Evolutionary conservation across 164 flowering plant species (phyloP), one percentile per base, ranked within the genome.

Genomic region (Taxillus chinensis): DNA sequence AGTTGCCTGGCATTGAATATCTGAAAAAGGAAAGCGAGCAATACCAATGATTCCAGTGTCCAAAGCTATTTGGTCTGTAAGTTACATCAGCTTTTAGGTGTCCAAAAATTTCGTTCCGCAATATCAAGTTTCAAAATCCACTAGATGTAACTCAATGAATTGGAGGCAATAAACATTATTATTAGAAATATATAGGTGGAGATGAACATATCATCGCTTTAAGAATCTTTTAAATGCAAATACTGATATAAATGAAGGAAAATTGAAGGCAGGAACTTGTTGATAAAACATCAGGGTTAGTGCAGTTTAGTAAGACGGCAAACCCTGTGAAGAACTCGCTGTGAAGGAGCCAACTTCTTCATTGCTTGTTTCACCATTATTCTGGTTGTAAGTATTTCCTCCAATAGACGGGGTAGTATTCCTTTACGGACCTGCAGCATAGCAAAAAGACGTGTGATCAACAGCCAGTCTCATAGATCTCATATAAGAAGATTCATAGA

Each of bases 1-100:
- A 95, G 95, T 73, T 95, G 97, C 70, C 99, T 86, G 43, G 99
- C 88, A 73, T 95, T 80, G 62, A 84, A 85, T 78, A 95, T 87
- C 97, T 90, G 85, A 15, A 70, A 65, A 45, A 57, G 41, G 11
- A 43, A 11, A 37, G 2, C 17, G 45, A 16, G 13, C n/a, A 55
- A 27, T 27, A 27, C 27, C 0, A 27, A 27, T 27, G 27, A 27
- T 27, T 27, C 27, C 27, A 27, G 27, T 27, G 27, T 27, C 27
- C 27, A 27, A 27, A 27, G 27, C 27, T 27, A 27, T 27, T 27
- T 27, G 27, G 27, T 27, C 27, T 27, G 27, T 2, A 27, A 27
- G 27, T 27, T 27, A 27, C 27, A 27, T 27, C 27, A 27, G 27
- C 27, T 27, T 27, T 27, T 27, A 27, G 27, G 27, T 27, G 27